phyloP scores from a whole-genome alignment of 371 early-diverging fungal genomes.

The Apophysomyces elegans region DNA sequence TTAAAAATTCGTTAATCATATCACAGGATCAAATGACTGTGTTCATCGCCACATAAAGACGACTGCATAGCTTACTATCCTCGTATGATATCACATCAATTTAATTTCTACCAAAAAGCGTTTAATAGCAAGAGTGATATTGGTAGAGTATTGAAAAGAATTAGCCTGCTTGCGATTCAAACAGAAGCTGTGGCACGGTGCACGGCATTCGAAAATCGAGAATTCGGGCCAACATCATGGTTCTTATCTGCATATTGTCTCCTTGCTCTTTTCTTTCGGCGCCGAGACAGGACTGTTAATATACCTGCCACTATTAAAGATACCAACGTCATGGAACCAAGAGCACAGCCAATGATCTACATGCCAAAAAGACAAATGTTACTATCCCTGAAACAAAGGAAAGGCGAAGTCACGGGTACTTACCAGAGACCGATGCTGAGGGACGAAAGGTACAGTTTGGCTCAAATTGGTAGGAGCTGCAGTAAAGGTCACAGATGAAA shows the following conservation, averaged over 20 bases:
- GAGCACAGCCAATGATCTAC: background rate
- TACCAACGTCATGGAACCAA: background rate
- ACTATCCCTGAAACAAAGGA: background rate
- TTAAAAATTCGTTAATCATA: too few relatives aligned
- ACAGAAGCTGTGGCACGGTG: background rate
- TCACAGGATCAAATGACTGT: too few relatives aligned
- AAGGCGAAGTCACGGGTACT: background rate
- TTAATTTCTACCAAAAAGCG: too few relatives aligned
- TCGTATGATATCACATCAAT: too few relatives aligned
- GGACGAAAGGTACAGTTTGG: background rate
- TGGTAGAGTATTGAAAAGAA: too few relatives aligned
- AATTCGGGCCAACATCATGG: background rate
- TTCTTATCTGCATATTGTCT: background rate
- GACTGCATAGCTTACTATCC: too few relatives aligned
- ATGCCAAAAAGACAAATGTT: background rate
- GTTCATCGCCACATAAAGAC: too few relatives aligned
- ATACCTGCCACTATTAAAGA: slow-evolving; percentile 1
- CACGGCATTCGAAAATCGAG: background rate
- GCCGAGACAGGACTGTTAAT: background rate
- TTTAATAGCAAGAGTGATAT: too few relatives aligned
- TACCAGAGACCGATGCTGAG: slow-evolving; percentile 1
- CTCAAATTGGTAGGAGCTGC: background rate
- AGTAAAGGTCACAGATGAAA: too few relatives aligned
- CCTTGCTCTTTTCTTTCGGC: background rate
- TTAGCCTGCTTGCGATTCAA: background rate